Conservation (phyloP, 108 stramenopile genomes). For the Halocafeteria seosinensis region DNA sequence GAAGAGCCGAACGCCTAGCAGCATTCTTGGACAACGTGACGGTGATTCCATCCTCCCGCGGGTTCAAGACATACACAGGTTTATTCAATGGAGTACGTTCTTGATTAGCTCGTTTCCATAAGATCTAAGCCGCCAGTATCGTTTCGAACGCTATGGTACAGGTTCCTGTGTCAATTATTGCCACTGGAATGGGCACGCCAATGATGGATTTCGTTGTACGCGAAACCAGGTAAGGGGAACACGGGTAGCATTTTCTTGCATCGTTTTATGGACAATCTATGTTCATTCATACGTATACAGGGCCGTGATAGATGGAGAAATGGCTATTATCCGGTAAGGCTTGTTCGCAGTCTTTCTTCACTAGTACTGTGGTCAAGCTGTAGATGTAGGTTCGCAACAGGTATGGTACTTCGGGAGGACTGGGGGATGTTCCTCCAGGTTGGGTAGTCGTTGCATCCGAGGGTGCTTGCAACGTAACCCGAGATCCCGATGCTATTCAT, state of each 20-base stretch:
- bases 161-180: conserved; percentile 21
- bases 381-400: too few relatives aligned
- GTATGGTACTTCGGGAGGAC: conserved; percentile 27
- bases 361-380: too few relatives aligned
- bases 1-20: background rate
- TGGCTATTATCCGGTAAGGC: too few relatives aligned
- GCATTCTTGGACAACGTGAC: background rate
- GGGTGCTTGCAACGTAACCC: conserved; percentile 9
- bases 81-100: conserved; percentile 14
- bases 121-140: too few relatives aligned
- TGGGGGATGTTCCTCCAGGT: conserved; percentile 10
- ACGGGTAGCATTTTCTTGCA: too few relatives aligned
- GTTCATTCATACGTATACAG: too few relatives aligned
- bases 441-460: conserved; percentile 19
- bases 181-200: conserved; percentile 28
- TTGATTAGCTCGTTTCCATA: too few relatives aligned
- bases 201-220: conserved; percentile 35
- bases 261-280: too few relatives aligned
- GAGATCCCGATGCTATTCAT: background rate
- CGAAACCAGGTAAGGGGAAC: too few relatives aligned
- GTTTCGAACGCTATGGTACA: too few relatives aligned
- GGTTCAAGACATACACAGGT: conserved; percentile 29
- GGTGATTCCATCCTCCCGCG: background rate
- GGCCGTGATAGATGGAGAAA: too few relatives aligned
- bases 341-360: too few relatives aligned